Conservation (phyloP, 2,329 filamentous ascomycete species). For the Ascochyta koolunga region DNA sequence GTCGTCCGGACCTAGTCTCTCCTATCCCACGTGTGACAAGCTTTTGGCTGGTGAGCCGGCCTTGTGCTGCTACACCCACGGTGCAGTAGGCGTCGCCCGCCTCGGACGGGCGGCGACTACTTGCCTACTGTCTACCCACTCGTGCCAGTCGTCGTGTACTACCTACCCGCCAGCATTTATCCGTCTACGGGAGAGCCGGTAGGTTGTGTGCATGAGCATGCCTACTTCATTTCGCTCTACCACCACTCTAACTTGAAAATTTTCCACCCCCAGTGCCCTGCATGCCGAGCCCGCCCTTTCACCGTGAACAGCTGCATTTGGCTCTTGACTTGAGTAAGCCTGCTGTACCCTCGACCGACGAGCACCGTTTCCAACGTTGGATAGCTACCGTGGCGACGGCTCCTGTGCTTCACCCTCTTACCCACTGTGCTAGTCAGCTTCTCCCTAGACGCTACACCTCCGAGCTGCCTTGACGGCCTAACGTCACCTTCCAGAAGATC, state of each 20-base stretch:
- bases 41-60: slow-evolving; percentile 10
- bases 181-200: slow-evolving; percentile 17
- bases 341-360: slow-evolving; percentile 22
- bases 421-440: slow-evolving; percentile 25
- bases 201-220: slow-evolving; percentile 17
- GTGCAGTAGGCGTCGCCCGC: no score
- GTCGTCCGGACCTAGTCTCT: slow-evolving; percentile 19
- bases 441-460: slow-evolving; percentile 25
- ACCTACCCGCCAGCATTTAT: slow-evolving; percentile 27
- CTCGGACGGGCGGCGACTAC: slow-evolving; percentile 26
- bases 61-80: not conserved
- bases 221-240: slow-evolving; percentile 7
- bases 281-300: slow-evolving; percentile 11
- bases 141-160: slow-evolving; percentile 30
- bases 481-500: slow-evolving; percentile 32
- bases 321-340: slow-evolving; percentile 17
- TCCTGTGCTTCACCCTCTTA: slow-evolving; percentile 26
- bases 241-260: slow-evolving; percentile 9
- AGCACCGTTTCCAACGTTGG: slow-evolving; percentile 31
- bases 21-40: slow-evolving; percentile 6
- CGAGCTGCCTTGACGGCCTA: slow-evolving; percentile 35
- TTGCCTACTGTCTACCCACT: no score
- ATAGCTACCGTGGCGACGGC: slow-evolving; percentile 5
- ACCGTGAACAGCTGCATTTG: slow-evolving; percentile 8
- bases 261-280: slow-evolving; percentile 15